These are phyloP conservation scores for Acanthamoeba triangularis DNA, from an alignment of 208 protist species.

Conservation along the genomic window DNA sequence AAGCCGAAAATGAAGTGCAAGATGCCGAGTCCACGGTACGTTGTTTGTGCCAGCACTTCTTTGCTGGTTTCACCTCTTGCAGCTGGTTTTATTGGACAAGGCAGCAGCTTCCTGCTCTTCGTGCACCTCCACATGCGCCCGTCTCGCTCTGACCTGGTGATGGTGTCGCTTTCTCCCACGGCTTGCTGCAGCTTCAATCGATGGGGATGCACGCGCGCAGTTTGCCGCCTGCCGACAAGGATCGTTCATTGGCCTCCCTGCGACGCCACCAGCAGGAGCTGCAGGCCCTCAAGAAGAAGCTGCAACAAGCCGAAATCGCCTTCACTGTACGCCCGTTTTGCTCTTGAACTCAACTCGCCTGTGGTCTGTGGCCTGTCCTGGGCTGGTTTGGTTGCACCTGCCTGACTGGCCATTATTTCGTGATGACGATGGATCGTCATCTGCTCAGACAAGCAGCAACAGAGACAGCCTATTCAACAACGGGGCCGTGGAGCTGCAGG, in stretches of 20 bases:
- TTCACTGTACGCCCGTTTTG: conserved; percentile 5
- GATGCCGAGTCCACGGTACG: conserved; percentile 49
- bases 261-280: conserved; percentile 40
- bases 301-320: conserved; percentile 22
- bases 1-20: conserved; percentile 21
- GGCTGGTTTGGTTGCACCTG: too few relatives aligned
- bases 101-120: neutral
- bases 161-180: too few relatives aligned
- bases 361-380: neutral
- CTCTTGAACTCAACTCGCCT: neutral
- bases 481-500: conserved; percentile 31
- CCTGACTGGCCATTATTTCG: neutral
- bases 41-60: too few relatives aligned
- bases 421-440: neutral
- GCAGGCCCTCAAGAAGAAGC: conserved; percentile 31
- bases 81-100: neutral
- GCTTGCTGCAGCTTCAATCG: conserved; percentile 3
- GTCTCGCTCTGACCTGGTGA: neutral
- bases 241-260: neutral
- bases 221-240: neutral
- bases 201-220: conserved; percentile 67
- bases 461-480: neutral
- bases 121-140: too few relatives aligned
- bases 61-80: neutral
- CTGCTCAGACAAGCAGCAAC: neutral